phyloP scores from a whole-genome alignment of 2,329 filamentous ascomycete species.

The Talaromyces islandicus region DNA sequence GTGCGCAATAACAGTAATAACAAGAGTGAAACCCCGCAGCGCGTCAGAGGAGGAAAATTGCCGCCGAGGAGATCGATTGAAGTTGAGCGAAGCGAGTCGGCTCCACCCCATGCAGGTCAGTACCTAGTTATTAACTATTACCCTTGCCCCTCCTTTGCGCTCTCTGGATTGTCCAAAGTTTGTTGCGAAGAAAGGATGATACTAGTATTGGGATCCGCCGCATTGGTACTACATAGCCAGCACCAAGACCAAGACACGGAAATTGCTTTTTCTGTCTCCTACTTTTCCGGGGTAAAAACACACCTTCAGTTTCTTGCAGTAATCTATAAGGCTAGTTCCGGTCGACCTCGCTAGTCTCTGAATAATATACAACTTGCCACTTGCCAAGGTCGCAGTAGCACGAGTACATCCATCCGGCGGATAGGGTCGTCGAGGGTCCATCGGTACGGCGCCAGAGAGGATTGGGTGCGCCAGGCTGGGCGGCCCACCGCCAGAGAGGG shows the following conservation, averaged over 20 bases:
- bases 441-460: background rate
- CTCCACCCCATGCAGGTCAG: background rate
- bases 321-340: background rate
- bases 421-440: background rate
- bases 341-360: background rate
- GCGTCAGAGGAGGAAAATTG: constrained; percentile 15
- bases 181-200: background rate
- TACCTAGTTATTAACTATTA: background rate
- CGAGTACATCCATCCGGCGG: background rate
- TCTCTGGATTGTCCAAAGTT: background rate
- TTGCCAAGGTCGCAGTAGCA: background rate
- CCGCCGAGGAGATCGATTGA: constrained; percentile 5
- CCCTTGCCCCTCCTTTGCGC: background rate
- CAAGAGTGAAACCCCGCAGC: constrained; percentile 21
- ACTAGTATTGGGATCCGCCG: background rate
- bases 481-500: background rate
- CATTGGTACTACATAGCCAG: background rate
- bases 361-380: background rate
- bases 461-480: background rate
- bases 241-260: background rate
- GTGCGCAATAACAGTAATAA: background rate
- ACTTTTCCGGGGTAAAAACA: background rate
- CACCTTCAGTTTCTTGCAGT: background rate
- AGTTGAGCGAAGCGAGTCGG: background rate
- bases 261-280: background rate